These are phyloP conservation scores for Syzygium grande DNA, from an alignment of 345 rosid genomes.

Conservation along the genomic window DNA sequence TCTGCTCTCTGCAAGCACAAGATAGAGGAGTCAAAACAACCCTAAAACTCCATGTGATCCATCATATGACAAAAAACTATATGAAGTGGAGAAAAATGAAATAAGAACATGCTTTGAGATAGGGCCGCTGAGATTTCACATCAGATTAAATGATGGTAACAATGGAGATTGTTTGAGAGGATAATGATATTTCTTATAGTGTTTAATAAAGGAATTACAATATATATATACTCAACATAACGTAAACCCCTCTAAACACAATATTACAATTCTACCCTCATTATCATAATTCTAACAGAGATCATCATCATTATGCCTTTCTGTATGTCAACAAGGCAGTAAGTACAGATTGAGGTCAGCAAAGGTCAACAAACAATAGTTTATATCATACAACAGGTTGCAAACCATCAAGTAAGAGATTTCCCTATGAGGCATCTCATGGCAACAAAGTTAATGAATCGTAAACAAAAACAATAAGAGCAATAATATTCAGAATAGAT, in stretches of 20 bases:
- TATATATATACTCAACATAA: too few relatives aligned
- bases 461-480: background rate
- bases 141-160: background rate
- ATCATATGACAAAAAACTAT: background rate
- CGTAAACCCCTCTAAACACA: too few relatives aligned
- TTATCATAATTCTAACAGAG: background rate
- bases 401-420: background rate
- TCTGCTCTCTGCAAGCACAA: constrained; percentile 55
- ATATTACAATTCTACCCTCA: too few relatives aligned
- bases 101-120: background rate
- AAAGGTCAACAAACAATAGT: background rate
- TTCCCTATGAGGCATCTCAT: background rate
- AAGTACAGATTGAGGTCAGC: background rate
- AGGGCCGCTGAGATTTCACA: background rate
- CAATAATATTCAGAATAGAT: background rate
- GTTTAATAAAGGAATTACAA: too few relatives aligned
- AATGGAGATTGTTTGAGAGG: background rate
- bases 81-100: background rate
- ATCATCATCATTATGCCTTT: background rate
- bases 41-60: background rate
- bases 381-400: background rate
- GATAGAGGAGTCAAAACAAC: background rate
- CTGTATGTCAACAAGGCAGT: background rate
- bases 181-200: too few relatives aligned
- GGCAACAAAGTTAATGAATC: background rate